Percentiles rank a stretch among this genome's conserved stretches.
These are phyloP conservation scores for Lablab purpureus DNA, from an alignment of 306 rosid genomes.

Conservation along the genomic window DNA sequence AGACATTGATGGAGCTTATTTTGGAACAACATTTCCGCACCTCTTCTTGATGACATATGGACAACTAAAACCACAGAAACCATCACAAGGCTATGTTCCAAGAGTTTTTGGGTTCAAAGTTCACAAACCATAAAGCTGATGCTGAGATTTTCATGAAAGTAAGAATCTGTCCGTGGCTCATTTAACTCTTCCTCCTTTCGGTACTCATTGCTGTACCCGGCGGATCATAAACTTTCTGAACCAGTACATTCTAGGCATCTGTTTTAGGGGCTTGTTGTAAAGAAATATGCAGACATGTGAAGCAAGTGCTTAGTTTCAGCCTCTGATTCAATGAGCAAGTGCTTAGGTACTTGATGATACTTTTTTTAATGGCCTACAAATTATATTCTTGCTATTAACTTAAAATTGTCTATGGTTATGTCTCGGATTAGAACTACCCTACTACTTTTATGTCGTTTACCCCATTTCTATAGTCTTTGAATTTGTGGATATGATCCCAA, in stretches of 20 bases:
- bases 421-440: conserved; percentile 37
- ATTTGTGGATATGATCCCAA: conserved; percentile 35
- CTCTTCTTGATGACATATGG: conserved; percentile 98
- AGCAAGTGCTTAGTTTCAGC: conserved; percentile 63
- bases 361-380: conserved; percentile 42
- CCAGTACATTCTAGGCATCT: conserved; percentile 53
- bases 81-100: conserved; percentile 83
- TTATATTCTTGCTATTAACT: conserved; percentile 45
- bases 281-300: conserved; percentile 59
- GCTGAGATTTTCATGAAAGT: conserved; percentile 44
- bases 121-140: conserved; percentile 83
- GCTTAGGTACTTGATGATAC: conserved; percentile 47
- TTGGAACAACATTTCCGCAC: conserved; percentile 96
- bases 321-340: conserved; percentile 53
- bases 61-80: conserved; percentile 89
- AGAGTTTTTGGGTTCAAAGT: conserved; percentile 95
- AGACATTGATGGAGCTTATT: conserved; percentile 99
- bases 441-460: conserved; percentile 35
- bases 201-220: conserved; percentile 50
- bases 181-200: conserved; percentile 39
- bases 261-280: conserved; percentile 52
- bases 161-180: conserved; percentile 39
- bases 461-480: conserved; percentile 36
- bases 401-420: conserved; percentile 45
- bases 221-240: conserved; percentile 43